A percentile compares a stretch with the other conserved stretches of the same genome.
phyloP scores from a whole-genome alignment of 2,329 filamentous ascomycete genomes.

The Sclerotinia minor region DNA sequence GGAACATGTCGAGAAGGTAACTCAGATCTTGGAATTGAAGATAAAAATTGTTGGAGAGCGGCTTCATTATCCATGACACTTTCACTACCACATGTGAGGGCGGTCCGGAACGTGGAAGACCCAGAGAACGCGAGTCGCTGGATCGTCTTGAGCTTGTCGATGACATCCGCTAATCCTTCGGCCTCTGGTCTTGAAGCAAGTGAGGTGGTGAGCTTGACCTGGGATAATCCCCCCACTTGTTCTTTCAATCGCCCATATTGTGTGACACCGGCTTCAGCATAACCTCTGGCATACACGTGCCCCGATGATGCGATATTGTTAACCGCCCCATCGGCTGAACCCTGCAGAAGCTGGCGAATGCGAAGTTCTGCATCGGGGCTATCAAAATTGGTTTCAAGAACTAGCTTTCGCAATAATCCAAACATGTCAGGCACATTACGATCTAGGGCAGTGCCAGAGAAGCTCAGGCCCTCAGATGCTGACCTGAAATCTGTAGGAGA shows the following conservation, averaged over 20 bases:
- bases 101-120: slow-evolving; percentile 68
- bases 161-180: slow-evolving; percentile 71
- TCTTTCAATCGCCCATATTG: slow-evolving; percentile 71
- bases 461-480: slow-evolving; percentile 77
- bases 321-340: slow-evolving; percentile 82
- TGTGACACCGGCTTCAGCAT: slow-evolving; percentile 78
- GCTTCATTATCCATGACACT: slow-evolving; percentile 69
- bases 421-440: slow-evolving; percentile 90
- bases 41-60: slow-evolving; percentile 70
- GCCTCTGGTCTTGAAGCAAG: slow-evolving; percentile 71
- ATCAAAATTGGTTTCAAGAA: slow-evolving; percentile 88
- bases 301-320: slow-evolving; percentile 90
- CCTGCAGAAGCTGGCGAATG: slow-evolving; percentile 83
- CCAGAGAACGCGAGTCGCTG: slow-evolving; percentile 75
- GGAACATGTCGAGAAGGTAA: slow-evolving; percentile 45
- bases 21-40: slow-evolving; percentile 52
- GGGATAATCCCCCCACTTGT: slow-evolving; percentile 85
- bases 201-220: slow-evolving; percentile 79
- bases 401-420: slow-evolving; percentile 74
- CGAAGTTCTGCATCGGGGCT: slow-evolving; percentile 76
- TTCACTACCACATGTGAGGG: slow-evolving; percentile 81
- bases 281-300: slow-evolving; percentile 81
- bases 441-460: slow-evolving; percentile 86
- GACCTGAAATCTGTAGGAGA: slow-evolving; percentile 70
- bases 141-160: slow-evolving; percentile 81